Evolutionary conservation across 768 basidiomycete species (phyloP).

Genomic region (Lactarius akahatsu): DNA sequence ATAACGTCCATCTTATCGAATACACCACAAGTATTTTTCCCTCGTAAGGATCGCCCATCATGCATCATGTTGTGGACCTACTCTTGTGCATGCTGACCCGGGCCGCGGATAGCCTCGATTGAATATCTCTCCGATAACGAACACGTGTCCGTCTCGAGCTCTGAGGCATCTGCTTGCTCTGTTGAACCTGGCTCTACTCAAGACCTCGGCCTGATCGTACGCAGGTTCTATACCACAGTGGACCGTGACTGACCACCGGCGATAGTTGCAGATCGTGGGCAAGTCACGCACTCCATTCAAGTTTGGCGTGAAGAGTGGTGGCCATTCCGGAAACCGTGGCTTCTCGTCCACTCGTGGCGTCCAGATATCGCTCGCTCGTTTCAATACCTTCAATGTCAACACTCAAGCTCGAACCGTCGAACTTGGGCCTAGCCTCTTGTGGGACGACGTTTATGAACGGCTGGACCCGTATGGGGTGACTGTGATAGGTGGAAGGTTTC

Average conservation of each 20-base stretch:
- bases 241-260: neutral
- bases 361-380: slow-evolving; percentile 52
- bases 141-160: neutral
- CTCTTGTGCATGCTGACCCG: neutral
- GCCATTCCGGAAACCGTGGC: slow-evolving; percentile 43
- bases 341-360: slow-evolving; percentile 63
- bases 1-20: neutral
- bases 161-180: neutral
- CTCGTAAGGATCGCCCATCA: neutral
- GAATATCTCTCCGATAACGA: neutral
- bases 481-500: slow-evolving; percentile 29
- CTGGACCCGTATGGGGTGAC: slow-evolving; percentile 23
- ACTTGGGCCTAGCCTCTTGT: slow-evolving; percentile 28
- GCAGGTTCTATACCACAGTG: neutral
- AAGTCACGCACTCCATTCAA: neutral
- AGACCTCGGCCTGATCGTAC: neutral
- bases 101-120: neutral
- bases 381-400: slow-evolving; percentile 36
- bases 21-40: neutral
- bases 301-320: neutral
- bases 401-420: slow-evolving; percentile 13
- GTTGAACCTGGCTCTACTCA: neutral
- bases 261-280: neutral
- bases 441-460: slow-evolving; percentile 31
- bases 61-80: neutral